Evolutionary conservation across 2,329 filamentous ascomycete genomes (phyloP), one percentile per base, ranked within the genome.

Genomic region (Trichoderma polysporum): DNA sequence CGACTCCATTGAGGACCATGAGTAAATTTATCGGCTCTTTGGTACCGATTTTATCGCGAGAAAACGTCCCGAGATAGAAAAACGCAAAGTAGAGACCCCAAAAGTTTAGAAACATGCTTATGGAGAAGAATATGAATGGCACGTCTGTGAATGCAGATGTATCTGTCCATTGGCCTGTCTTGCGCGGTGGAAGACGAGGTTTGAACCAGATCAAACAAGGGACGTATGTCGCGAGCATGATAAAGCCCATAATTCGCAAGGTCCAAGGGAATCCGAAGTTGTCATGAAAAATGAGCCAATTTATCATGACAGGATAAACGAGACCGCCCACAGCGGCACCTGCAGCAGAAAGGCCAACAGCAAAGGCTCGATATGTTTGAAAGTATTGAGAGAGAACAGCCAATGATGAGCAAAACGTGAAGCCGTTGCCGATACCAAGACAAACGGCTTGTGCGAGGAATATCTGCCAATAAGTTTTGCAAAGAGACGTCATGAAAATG

Each of bases 1-100:
- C 84, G 13, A 85, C 78, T 0, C 81, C 83, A 68, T 87, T 88
- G 53, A 57, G 53, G 4, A 57, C 53, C 73, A 87, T 81, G 27
- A 85, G 33, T 12, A 57, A 13, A 25, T 57, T 41, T 33, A 57
- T 57, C 3, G 53, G 53, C 25, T 57, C 53, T 4, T 57, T 41
- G 8, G 35, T 57, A 9, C 35, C 53, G 9, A 57, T 29, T 15
- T 57, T 57, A 15, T 57, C 53, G 15, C 53, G 53, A n/a, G 53
- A 22, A 27, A 41, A 57, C 2, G 33, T 57, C 39, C 53, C 53
- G 1, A 57, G 35, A 3, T 57, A 57, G 22, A 57, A 57, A 10
- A 57, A 57, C 17, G 53, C 53, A 4, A 57, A 57, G 10, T 57
- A 57, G 35, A 57, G 53, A 10, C 53, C 53, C 53, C 53, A 57